Evolutionary conservation across 192 early-diverging fungal genomes (phyloP).

Genomic region (Mortierella antarctica): DNA sequence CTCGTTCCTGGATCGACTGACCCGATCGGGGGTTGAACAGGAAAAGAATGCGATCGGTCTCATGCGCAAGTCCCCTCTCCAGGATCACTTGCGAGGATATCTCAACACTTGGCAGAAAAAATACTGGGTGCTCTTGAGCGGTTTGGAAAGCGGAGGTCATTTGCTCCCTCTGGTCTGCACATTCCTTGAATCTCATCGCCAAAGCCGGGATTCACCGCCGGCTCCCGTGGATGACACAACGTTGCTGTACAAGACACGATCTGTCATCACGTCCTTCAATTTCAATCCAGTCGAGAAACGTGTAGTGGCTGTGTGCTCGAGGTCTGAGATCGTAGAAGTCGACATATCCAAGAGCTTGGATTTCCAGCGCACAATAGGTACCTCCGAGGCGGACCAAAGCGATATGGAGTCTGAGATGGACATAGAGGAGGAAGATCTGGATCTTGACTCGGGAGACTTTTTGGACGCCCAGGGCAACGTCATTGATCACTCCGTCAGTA

Average conservation of each 20-base stretch:
- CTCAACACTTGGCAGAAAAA: constrained; percentile 49
- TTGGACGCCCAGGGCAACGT: constrained; percentile 46
- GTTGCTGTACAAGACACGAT: constrained; percentile 55
- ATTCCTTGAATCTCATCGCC: constrained; percentile 35
- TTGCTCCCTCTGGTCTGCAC: constrained; percentile 31
- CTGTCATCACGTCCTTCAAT: constrained; percentile 59
- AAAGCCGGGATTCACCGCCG: constrained; percentile 32
- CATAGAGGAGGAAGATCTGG: constrained; percentile 29
- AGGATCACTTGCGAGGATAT: constrained; percentile 44
- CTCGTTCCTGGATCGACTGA: constrained; percentile 46
- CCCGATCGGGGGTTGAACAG: constrained; percentile 36
- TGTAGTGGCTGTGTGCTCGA: constrained; percentile 72
- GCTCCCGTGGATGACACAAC: constrained; percentile 33
- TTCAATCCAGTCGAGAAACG: constrained; percentile 69
- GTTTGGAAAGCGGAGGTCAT: constrained; percentile 48
- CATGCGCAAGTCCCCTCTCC: constrained; percentile 32
- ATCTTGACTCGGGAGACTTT: constrained; percentile 31
- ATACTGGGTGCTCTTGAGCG: constrained; percentile 50
- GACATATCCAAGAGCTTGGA: constrained; percentile 65
- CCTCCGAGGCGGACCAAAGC: constrained; percentile 27
- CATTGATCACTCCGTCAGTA: constrained; percentile 27
- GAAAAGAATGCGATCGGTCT: constrained; percentile 27
- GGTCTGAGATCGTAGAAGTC: constrained; percentile 75
- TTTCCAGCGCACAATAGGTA: constrained; percentile 26
- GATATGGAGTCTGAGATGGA: constrained; percentile 54